A percentile compares a stretch with the other conserved stretches of the same genome.
These are phyloP conservation scores for Coprinopsis sp. DNA, from an alignment of 768 basidiomycete genomes.

Conservation along the genomic window DNA sequence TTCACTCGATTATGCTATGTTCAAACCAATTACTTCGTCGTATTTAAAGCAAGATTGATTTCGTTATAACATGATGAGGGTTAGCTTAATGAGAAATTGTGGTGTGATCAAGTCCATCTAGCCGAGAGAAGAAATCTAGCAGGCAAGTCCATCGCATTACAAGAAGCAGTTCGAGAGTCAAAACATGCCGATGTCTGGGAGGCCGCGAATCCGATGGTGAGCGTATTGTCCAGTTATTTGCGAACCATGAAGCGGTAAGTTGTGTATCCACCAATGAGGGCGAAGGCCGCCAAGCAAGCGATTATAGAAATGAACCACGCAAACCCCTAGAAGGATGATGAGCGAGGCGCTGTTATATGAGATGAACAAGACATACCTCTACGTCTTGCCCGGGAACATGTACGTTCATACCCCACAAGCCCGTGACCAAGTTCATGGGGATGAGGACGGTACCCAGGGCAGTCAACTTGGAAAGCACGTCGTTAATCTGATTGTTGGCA, in stretches of 20 bases:
- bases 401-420: constrained; percentile 99
- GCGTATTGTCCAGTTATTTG: constrained; percentile 19
- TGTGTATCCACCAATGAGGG: constrained; percentile 72
- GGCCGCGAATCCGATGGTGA: no score
- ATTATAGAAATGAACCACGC: constrained; percentile 90
- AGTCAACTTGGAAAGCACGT: constrained; percentile 94
- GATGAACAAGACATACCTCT: constrained; percentile 27
- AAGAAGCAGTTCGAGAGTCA: no score
- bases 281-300: constrained; percentile 74
- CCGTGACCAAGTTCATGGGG: constrained; percentile 95
- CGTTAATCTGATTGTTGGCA: constrained; percentile 99
- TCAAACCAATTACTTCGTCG: no score
- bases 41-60: no score
- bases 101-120: no score
- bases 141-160: no score
- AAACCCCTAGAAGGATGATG: constrained; percentile 37
- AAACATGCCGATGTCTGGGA: no score
- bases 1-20: no score
- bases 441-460: constrained; percentile 96
- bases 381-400: constrained; percentile 85
- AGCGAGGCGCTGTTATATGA: neutral
- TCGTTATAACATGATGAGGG: no score
- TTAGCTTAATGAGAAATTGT: no score
- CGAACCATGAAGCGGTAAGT: constrained; percentile 74
- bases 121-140: no score